Conservation (phyloP, 2,329 filamentous ascomycete species). For the Ophiostoma ips region DNA sequence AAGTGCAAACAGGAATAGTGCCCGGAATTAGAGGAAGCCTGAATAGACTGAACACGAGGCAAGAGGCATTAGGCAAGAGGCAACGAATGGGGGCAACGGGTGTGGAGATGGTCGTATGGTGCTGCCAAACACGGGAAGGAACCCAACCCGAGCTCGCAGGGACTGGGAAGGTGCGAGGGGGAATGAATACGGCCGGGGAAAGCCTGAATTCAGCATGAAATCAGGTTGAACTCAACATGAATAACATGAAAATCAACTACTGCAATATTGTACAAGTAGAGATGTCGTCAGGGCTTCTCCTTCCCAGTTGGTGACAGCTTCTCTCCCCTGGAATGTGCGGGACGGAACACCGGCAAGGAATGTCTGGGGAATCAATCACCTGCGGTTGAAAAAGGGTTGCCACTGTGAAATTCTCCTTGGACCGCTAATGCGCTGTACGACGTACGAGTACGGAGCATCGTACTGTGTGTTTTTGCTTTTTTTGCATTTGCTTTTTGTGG, state of each 20-base stretch:
- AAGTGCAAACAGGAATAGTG: background rate
- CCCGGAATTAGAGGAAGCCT: background rate
- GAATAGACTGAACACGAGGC: slow-evolving; percentile 6
- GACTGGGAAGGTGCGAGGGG: background rate
- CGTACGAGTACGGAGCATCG: no score
- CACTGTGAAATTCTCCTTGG: no score
- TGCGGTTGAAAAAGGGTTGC: background rate
- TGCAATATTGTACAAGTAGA: no score
- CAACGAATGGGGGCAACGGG: background rate
- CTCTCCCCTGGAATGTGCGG: slow-evolving; percentile 2
- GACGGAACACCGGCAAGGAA: slow-evolving; percentile 3
- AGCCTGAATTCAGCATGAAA: no score
- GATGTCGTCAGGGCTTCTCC: background rate
- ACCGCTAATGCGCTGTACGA: no score
- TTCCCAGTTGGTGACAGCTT: background rate
- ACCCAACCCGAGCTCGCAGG: background rate
- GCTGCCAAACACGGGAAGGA: slow-evolving; percentile 5
- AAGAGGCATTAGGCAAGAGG: slow-evolving; percentile 1
- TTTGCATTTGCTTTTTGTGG: no score
- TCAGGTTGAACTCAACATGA: no score
- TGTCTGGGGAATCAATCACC: background rate
- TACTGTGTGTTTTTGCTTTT: no score
- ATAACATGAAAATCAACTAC: no score
- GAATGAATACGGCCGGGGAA: background rate
- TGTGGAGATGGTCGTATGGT: background rate